Percentiles rank a stretch among this genome's conserved stretches.
Evolutionary conservation across 1,139 yeast species (phyloP).

Genomic region (Saccharomyces hybrid): DNA sequence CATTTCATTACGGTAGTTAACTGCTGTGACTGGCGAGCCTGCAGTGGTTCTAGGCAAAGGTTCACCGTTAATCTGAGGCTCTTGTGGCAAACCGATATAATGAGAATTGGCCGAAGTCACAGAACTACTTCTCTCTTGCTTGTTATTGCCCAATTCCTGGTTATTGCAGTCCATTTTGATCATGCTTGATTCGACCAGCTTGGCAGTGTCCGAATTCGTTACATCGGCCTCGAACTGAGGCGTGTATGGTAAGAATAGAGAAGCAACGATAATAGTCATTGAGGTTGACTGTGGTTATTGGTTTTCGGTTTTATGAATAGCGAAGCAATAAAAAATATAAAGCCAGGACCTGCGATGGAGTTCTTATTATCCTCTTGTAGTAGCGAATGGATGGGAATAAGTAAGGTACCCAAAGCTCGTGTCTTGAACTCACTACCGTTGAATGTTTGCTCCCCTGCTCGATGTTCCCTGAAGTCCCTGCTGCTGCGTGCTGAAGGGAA

Average conservation of each 20-base stretch:
- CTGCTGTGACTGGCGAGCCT: neutral
- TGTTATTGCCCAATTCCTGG: slow-evolving; percentile 4
- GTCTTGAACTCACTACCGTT: neutral
- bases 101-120: slow-evolving; percentile 11
- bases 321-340: neutral
- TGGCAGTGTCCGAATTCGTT: slow-evolving; percentile 19
- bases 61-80: neutral
- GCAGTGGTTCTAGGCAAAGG: neutral
- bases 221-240: slow-evolving; percentile 31
- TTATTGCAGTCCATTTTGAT: slow-evolving; percentile 8
- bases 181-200: slow-evolving; percentile 17
- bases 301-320: neutral
- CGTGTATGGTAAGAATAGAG: slow-evolving; percentile 31
- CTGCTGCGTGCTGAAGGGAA: neutral
- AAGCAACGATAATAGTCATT: slow-evolving; percentile 31
- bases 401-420: neutral
- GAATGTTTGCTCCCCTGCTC: neutral
- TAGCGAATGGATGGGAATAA: neutral
- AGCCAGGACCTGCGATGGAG: neutral
- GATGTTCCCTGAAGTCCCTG: neutral
- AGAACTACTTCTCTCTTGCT: slow-evolving; percentile 16
- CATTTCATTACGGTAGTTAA: slow-evolving; percentile 5
- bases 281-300: neutral
- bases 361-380: neutral
- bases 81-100: neutral